Percentiles rank a stretch among this genome's conserved stretches.
phyloP scores from a whole-genome alignment of 768 basidiomycete species.

The Floccularia luteovirens region DNA sequence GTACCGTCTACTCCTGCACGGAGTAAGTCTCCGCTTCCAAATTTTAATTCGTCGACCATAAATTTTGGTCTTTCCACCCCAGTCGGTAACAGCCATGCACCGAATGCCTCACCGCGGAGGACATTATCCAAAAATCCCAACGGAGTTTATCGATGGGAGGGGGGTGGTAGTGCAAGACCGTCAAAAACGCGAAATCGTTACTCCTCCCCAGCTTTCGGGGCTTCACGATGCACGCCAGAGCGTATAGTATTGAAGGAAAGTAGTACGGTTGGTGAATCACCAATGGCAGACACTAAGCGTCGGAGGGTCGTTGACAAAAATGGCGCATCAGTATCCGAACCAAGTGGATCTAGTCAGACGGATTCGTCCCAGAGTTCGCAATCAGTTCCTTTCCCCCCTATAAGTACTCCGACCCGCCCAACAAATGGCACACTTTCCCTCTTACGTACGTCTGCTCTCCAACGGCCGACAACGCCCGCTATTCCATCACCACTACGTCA shows the following conservation, averaged over 20 bases:
- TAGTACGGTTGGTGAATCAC: slow-evolving; percentile 23
- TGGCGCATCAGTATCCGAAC: slow-evolving; percentile 15
- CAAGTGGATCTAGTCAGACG: slow-evolving; percentile 2
- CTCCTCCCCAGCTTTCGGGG: slow-evolving; percentile 66
- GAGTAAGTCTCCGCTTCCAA: slow-evolving; percentile 25
- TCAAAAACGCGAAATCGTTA: slow-evolving; percentile 51
- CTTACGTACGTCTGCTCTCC: slow-evolving; percentile 30
- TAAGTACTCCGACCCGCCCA: slow-evolving; percentile 18
- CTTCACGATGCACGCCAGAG: slow-evolving; percentile 36
- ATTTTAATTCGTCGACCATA: too few species aligned
- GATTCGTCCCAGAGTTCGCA: slow-evolving; percentile 7
- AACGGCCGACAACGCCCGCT: slow-evolving; percentile 54
- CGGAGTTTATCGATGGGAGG: slow-evolving; percentile 65
- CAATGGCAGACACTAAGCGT: slow-evolving; percentile 47
- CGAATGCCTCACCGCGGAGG: slow-evolving; percentile 36
- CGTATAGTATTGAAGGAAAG: slow-evolving; percentile 28
- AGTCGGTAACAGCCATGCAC: too few species aligned
- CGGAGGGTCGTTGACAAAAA: slow-evolving; percentile 48
- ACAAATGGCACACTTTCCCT: slow-evolving; percentile 20
- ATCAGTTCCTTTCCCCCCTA: slow-evolving; percentile 26
- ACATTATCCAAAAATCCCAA: slow-evolving; percentile 67
- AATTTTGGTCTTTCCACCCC: too few species aligned
- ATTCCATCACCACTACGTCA: slow-evolving; percentile 73
- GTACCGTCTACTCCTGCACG: slow-evolving; percentile 30
- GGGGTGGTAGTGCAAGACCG: slow-evolving; percentile 62